Percentiles rank a stretch among this genome's conserved stretches.
phyloP scores from a whole-genome alignment of 352 stramenopile genomes.

The Globisporangium nagaii region DNA sequence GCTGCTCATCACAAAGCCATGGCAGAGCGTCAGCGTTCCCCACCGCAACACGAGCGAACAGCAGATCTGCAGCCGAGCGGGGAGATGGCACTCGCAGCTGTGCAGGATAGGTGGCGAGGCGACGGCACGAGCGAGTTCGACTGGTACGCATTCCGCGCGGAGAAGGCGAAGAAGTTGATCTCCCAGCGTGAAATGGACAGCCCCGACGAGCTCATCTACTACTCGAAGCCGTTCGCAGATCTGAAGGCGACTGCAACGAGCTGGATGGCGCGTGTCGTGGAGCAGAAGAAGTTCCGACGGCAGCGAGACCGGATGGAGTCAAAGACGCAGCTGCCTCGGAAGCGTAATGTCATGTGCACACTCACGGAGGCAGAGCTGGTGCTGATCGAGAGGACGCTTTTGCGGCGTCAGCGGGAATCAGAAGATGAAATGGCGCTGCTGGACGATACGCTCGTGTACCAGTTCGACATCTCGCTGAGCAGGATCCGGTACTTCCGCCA shows the following conservation, averaged over 20 bases:
- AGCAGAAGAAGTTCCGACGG: constrained; percentile 8
- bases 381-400: constrained; percentile 1
- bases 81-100: neutral
- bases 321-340: constrained; percentile 20
- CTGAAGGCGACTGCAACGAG: constrained; percentile 40
- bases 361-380: constrained; percentile 11
- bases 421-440: constrained; percentile 19
- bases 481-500: constrained; percentile 10
- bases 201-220: constrained; percentile 37
- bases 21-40: neutral
- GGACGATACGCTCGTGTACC: constrained; percentile 20
- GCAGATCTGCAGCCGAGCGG: neutral
- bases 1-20: neutral
- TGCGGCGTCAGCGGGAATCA: constrained; percentile 11
- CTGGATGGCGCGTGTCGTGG: constrained; percentile 29
- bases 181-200: neutral
- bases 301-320: constrained; percentile 12
- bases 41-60: neutral
- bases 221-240: constrained; percentile 36
- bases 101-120: constrained; percentile 5
- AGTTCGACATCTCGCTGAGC: constrained; percentile 16
- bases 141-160: constrained; percentile 23
- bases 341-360: constrained; percentile 22
- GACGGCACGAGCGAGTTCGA: constrained; percentile 8
- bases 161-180: neutral